phyloP scores from a whole-genome alignment of 345 rosid species.

The Gossypium turneri region DNA sequence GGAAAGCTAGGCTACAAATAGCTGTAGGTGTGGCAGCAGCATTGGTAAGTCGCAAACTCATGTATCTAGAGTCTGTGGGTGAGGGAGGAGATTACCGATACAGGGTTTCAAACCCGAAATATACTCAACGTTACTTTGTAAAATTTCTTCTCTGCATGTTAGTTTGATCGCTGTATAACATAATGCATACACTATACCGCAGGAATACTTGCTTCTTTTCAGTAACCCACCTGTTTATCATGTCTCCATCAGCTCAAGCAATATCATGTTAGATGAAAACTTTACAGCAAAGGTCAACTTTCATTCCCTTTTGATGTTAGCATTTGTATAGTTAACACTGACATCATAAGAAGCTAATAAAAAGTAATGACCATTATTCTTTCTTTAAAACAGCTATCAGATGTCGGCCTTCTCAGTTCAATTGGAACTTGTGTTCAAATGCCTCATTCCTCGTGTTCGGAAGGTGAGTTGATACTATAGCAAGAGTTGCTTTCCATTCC shows the following conservation, averaged over 20 bases:
- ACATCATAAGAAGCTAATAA: neutral
- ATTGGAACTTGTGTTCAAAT: constrained; percentile 21
- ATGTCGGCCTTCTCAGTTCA: constrained; percentile 48
- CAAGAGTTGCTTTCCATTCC: neutral
- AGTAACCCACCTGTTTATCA: constrained; percentile 57
- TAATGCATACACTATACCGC: constrained; percentile 17
- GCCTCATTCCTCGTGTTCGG: constrained; percentile 35
- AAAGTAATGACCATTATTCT: neutral
- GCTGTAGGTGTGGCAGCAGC: constrained; percentile 93
- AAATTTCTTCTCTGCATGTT: neutral
- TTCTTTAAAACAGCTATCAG: constrained; percentile 50
- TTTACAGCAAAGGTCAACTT: constrained; percentile 67
- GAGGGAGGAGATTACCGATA: too few species aligned
- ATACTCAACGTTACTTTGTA: too few species aligned
- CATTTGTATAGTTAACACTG: neutral
- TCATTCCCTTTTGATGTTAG: neutral
- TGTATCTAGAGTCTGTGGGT: neutral
- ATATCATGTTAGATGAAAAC: constrained; percentile 80
- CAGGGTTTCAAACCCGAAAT: too few species aligned
- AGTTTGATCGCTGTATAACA: neutral
- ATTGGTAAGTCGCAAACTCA: constrained; percentile 47
- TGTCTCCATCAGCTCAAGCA: constrained; percentile 78
- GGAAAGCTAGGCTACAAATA: constrained; percentile 77
- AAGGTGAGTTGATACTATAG: constrained; percentile 37
- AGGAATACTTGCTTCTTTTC: constrained; percentile 87